Percentiles rank a stretch among this genome's conserved stretches.
phyloP scores from a whole-genome alignment of 257 asterid genomes.

The Nicotiana benthamiana region DNA sequence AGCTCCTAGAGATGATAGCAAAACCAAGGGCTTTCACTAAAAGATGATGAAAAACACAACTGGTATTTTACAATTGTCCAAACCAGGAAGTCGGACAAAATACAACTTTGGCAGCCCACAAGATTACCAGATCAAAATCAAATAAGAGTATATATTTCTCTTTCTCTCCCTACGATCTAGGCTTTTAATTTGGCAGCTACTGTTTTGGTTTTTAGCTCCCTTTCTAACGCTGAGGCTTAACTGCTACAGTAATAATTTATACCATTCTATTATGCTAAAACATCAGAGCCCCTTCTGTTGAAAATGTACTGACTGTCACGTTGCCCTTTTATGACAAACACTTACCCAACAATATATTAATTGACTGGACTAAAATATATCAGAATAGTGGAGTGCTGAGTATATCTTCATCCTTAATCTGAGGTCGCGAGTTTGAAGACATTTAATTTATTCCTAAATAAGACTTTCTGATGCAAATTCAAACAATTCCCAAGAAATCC shows the following conservation, averaged over 20 bases:
- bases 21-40: background rate
- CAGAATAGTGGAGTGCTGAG: too few relatives aligned
- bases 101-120: constrained; percentile 10
- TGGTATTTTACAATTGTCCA: background rate
- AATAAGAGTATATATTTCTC: background rate
- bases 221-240: background rate
- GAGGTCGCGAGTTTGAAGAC: too few relatives aligned
- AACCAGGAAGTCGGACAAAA: background rate
- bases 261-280: background rate
- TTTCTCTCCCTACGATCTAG: background rate
- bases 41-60: background rate
- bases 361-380: background rate
- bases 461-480: too few relatives aligned
- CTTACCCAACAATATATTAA: background rate
- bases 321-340: constrained; percentile 1
- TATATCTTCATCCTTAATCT: too few relatives aligned
- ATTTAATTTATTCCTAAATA: too few relatives aligned
- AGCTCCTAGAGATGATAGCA: background rate
- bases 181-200: constrained; percentile 4
- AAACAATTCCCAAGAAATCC: too few relatives aligned
- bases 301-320: background rate
- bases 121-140: background rate
- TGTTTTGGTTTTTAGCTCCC: constrained; percentile 2
- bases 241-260: background rate
- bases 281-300: background rate